These are phyloP conservation scores for Termitomyces sp. DNA, from an alignment of 768 basidiomycete species.

Conservation along the genomic window DNA sequence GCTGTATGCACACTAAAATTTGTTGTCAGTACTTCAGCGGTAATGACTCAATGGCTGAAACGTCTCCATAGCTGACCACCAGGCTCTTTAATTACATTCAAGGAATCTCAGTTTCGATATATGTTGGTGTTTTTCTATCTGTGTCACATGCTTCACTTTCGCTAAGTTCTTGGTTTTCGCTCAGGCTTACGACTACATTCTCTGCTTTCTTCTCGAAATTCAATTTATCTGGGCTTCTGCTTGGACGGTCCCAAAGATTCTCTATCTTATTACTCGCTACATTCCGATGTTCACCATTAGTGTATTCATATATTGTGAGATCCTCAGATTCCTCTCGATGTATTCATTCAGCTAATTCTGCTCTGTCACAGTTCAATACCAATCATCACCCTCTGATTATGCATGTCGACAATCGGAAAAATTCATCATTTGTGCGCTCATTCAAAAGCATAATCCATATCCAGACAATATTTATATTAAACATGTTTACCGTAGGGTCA, in stretches of 20 bases:
- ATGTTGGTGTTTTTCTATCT: neutral
- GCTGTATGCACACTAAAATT: too few relatives aligned
- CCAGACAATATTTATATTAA: too few relatives aligned
- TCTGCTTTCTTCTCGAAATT: conserved; percentile 10
- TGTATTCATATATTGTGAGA: neutral
- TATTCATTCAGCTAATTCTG: neutral
- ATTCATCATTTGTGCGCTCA: neutral
- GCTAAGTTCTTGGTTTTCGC: neutral
- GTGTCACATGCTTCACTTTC: neutral
- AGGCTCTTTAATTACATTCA: too few relatives aligned
- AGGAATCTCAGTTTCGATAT: too few relatives aligned
- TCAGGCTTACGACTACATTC: conserved; percentile 16
- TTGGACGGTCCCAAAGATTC: conserved; percentile 7
- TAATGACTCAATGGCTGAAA: too few relatives aligned
- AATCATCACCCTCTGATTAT: neutral
- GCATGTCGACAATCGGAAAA: neutral
- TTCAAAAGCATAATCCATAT: neutral
- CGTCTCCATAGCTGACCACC: too few relatives aligned
- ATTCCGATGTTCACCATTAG: conserved; percentile 1
- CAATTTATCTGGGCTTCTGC: conserved; percentile 6
- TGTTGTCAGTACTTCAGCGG: too few relatives aligned
- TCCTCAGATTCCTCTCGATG: too few relatives aligned
- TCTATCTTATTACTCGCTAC: conserved; percentile 10
- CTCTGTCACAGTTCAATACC: neutral
- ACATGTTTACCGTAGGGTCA: neutral